These are phyloP conservation scores for Fusarium sp. DNA, from an alignment of 2,329 filamentous ascomycete species.

Conservation along the genomic window DNA sequence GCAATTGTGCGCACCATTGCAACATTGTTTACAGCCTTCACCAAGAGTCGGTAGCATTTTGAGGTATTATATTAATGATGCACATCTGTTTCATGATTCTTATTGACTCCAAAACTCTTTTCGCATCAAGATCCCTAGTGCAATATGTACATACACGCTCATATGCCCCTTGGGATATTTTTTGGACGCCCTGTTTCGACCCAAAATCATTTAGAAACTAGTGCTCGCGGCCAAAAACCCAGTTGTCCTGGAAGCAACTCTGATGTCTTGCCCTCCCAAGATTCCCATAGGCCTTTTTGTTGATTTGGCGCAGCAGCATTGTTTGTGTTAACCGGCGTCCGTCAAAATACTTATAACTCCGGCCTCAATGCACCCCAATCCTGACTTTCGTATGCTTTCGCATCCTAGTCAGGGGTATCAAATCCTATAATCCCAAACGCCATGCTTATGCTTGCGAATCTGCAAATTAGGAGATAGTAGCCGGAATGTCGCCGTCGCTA, in stretches of 20 bases:
- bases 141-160: background rate
- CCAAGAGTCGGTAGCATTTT: background rate
- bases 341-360: slow-evolving; percentile 20
- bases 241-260: background rate
- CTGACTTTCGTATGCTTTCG: background rate
- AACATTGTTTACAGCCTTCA: background rate
- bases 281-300: background rate
- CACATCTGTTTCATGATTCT: background rate
- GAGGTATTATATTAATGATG: background rate
- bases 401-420: slow-evolving; percentile 9
- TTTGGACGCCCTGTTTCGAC: background rate
- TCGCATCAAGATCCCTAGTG: background rate
- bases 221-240: background rate
- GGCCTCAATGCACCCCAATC: background rate
- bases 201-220: background rate
- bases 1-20: background rate
- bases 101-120: background rate
- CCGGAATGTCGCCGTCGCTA: slow-evolving; percentile 41
- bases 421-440: slow-evolving; percentile 27
- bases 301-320: background rate
- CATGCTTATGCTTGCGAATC: slow-evolving; percentile 3
- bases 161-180: background rate
- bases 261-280: background rate
- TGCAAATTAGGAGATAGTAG: slow-evolving; percentile 18
- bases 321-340: background rate